phyloP scores from a whole-genome alignment of 1,284 basidiomycete species.

The Moniliella sp. region DNA sequence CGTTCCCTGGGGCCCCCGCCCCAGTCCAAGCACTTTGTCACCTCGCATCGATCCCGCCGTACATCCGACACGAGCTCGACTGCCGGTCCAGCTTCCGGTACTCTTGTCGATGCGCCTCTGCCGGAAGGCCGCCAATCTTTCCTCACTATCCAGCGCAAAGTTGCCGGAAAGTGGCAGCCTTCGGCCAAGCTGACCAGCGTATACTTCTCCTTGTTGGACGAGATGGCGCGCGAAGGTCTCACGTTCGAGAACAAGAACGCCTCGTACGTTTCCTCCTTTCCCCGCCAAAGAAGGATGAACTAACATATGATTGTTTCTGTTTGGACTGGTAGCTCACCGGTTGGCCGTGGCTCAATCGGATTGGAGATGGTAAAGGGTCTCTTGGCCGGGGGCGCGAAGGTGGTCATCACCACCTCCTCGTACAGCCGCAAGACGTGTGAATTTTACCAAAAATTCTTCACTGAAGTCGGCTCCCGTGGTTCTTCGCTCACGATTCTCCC shows the following conservation, averaged over 20 bases:
- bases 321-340: conserved; percentile 48
- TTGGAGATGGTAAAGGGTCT: conserved; percentile 91
- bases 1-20: conserved; percentile 42
- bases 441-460: conserved; percentile 94
- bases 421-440: conserved; percentile 52
- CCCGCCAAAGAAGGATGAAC: neutral
- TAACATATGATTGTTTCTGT: neutral
- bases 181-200: conserved; percentile 65
- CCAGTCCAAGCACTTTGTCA: too few relatives aligned
- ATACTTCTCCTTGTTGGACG: conserved; percentile 77
- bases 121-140: conserved; percentile 61
- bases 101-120: conserved; percentile 1
- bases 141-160: conserved; percentile 85
- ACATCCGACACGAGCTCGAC: conserved; percentile 2
- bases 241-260: conserved; percentile 98
- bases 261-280: conserved; percentile 28
- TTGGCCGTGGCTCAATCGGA: conserved; percentile 89
- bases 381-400: conserved; percentile 79
- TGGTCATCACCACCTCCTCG: conserved; percentile 70
- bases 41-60: conserved; percentile 34
- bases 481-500: conserved; percentile 89
- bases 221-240: conserved; percentile 90
- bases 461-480: conserved; percentile 75
- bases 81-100: conserved; percentile 52
- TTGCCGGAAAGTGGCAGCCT: conserved; percentile 87